Conservation (phyloP, 805 yeast species). For the Suhomyces canberraensis region DNA sequence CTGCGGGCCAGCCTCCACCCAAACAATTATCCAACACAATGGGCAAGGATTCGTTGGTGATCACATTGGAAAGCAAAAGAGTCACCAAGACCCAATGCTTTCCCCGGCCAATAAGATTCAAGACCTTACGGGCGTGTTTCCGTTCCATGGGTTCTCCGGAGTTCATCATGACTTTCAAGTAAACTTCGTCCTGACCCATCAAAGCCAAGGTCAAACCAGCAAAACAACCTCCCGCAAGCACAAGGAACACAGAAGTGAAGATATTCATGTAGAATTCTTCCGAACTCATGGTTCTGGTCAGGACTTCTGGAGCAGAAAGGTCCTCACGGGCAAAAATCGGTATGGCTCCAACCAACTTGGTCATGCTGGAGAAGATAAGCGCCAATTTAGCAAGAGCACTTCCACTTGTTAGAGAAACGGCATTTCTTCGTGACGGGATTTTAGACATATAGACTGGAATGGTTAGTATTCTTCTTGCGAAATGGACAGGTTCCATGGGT, state of each 20-base stretch:
- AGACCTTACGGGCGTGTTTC: slow-evolving; percentile 66
- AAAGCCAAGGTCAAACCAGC: slow-evolving; percentile 92
- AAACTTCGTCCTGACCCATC: slow-evolving; percentile 98
- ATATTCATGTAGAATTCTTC: slow-evolving; percentile 47
- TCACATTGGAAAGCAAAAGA: slow-evolving; percentile 76
- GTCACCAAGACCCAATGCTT: slow-evolving; percentile 97
- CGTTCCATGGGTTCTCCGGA: slow-evolving; percentile 78
- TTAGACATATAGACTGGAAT: slow-evolving; percentile 17
- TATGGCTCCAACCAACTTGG: slow-evolving; percentile 33
- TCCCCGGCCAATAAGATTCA: slow-evolving; percentile 70
- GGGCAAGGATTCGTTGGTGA: slow-evolving; percentile 92
- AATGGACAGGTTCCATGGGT: too few relatives aligned
- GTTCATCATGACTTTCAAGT: slow-evolving; percentile 81
- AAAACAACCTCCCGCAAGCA: slow-evolving; percentile 81
- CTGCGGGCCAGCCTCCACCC: slow-evolving; percentile 98
- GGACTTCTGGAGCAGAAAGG: slow-evolving; percentile 10
- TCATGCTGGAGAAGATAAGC: slow-evolving; percentile 29
- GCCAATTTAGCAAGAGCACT: slow-evolving; percentile 26
- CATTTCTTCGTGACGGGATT: slow-evolving; percentile 29
- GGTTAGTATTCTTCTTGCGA: slow-evolving; percentile 3
- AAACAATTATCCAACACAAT: slow-evolving; percentile 87
- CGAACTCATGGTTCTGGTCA: slow-evolving; percentile 23
- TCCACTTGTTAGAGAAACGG: slow-evolving; percentile 20
- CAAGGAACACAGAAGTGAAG: slow-evolving; percentile 55
- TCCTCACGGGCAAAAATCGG: slow-evolving; percentile 22